Evolutionary conservation across 2,329 filamentous ascomycete genomes (phyloP).

Genomic region (Mycosphaerella arachidis): DNA sequence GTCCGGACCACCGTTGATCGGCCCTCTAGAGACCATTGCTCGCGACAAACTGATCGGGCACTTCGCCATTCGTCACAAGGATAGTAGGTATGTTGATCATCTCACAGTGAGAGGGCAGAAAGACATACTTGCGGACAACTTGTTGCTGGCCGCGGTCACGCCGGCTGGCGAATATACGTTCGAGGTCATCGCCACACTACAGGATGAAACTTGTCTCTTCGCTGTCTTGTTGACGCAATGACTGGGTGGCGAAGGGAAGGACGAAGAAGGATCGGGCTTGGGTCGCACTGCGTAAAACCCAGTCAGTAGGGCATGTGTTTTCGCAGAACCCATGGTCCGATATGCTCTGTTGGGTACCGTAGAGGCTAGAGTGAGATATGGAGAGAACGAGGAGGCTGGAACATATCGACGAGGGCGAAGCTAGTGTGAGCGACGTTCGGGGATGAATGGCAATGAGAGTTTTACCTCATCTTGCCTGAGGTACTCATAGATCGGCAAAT

Average conservation of each 20-base stretch:
- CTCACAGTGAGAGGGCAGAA: neutral
- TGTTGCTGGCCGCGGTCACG: neutral
- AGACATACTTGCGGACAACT: neutral
- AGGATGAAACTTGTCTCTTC: neutral
- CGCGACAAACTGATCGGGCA: neutral
- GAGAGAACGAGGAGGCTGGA: no score
- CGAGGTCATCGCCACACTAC: neutral
- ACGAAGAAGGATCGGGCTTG: no score
- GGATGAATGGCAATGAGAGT: neutral
- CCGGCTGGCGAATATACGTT: neutral
- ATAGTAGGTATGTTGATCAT: neutral
- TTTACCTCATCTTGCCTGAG: constrained; percentile 7
- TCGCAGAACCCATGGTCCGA: neutral
- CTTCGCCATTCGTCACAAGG: neutral
- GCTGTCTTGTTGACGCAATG: neutral
- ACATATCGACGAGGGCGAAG: no score
- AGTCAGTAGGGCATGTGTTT: no score
- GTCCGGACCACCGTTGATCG: neutral
- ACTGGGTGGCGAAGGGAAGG: neutral
- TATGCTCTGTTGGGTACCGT: no score
- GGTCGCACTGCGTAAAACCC: no score
- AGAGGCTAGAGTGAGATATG: no score
- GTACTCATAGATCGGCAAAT: constrained; percentile 17
- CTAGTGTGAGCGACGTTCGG: no score
- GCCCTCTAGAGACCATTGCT: neutral